phyloP scores from a whole-genome alignment of 225 moss, liverwort and hornwort genomes.

The Bryum argenteum region DNA sequence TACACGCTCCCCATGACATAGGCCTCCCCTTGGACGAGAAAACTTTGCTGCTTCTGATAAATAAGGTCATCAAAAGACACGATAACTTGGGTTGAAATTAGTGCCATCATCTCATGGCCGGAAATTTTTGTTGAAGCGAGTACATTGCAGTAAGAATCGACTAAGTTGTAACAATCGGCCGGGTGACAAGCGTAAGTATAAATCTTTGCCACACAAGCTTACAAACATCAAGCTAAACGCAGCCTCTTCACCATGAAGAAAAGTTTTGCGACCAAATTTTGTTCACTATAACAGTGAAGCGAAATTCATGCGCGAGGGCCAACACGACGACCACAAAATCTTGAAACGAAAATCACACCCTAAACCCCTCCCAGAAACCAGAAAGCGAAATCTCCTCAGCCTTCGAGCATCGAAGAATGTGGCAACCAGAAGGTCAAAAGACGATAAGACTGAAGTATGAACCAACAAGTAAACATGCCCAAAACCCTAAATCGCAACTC shows the following conservation, averaged over 20 bases:
- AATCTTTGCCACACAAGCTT: too few species aligned
- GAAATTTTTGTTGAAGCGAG: background rate
- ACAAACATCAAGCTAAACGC: too few species aligned
- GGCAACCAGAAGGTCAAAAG: background rate
- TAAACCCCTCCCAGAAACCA: background rate
- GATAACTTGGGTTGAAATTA: too few species aligned
- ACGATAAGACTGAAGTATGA: background rate
- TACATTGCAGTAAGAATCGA: background rate
- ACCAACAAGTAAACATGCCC: background rate
- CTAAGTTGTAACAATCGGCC: background rate
- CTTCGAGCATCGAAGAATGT: background rate
- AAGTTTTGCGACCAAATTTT: too few species aligned
- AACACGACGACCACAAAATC: background rate
- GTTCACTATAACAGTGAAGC: too few species aligned
- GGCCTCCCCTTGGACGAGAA: background rate
- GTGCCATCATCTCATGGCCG: too few species aligned
- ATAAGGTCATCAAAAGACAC: too few species aligned
- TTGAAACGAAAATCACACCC: background rate
- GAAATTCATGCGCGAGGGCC: background rate
- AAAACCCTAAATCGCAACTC: too few species aligned
- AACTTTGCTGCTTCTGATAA: background rate
- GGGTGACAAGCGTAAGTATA: too few species aligned
- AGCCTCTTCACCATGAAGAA: too few species aligned
- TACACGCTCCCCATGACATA: background rate
- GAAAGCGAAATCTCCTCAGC: background rate